phyloP scores from a whole-genome alignment of 805 yeast genomes.

The Candida gorgasii region DNA sequence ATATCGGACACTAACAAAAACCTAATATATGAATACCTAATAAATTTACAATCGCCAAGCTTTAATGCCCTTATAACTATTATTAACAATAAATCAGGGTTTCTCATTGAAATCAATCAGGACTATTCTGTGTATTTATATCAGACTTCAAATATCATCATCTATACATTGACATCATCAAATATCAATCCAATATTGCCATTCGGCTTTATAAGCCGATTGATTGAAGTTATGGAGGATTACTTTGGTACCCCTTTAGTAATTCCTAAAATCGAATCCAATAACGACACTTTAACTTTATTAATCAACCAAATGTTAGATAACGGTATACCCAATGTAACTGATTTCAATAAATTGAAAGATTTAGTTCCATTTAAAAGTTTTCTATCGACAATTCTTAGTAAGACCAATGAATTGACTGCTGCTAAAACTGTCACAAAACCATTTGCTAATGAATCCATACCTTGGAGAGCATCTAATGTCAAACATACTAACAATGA shows the following conservation, averaged over 20 bases:
- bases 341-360: constrained; percentile 68
- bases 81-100: constrained; percentile 13
- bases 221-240: constrained; percentile 54
- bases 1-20: constrained; percentile 37
- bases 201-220: constrained; percentile 48
- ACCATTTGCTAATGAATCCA: constrained; percentile 15
- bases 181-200: constrained; percentile 54
- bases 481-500: constrained; percentile 81
- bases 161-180: constrained; percentile 30
- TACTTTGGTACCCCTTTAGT: constrained; percentile 61
- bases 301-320: constrained; percentile 78
- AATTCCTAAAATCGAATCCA: constrained; percentile 59
- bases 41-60: constrained; percentile 30
- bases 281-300: constrained; percentile 69
- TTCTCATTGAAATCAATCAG: constrained; percentile 29
- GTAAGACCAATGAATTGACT: constrained; percentile 39
- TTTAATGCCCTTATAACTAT: constrained; percentile 27
- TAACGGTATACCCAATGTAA: constrained; percentile 68
- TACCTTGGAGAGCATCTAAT: constrained; percentile 78
- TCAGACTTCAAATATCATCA: constrained; percentile 22
- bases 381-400: constrained; percentile 52
- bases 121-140: constrained; percentile 29
- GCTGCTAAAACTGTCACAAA: constrained; percentile 15
- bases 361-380: constrained; percentile 70
- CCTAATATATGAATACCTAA: constrained; percentile 38